Evolutionary conservation across 2,329 filamentous ascomycete species (phyloP).

Genomic region (Kalmusia sp.): DNA sequence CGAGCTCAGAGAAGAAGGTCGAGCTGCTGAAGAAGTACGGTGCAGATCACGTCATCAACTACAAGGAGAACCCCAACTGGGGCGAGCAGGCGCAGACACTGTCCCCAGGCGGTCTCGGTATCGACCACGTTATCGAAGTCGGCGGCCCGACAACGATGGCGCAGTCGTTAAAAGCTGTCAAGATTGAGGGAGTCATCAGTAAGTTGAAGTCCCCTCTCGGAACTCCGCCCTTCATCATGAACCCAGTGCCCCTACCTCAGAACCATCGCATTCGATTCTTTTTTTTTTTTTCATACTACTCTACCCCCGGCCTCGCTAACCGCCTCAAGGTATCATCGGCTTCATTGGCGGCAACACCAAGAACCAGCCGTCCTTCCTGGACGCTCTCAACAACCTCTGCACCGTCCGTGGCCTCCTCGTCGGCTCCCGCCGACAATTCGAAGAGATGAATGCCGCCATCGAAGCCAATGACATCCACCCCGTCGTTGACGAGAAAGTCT

Average conservation of each 20-base stretch:
- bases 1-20: slow-evolving; percentile 59
- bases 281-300: background rate
- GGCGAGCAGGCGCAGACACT: slow-evolving; percentile 60
- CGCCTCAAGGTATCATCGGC: slow-evolving; percentile 55
- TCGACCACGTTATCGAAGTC: slow-evolving; percentile 71
- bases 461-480: slow-evolving; percentile 67
- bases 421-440: slow-evolving; percentile 62
- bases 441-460: slow-evolving; percentile 66
- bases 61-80: slow-evolving; percentile 61
- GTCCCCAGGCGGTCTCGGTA: slow-evolving; percentile 60
- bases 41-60: slow-evolving; percentile 65
- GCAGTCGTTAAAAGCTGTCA: slow-evolving; percentile 59
- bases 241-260: too few species aligned
- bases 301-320: background rate
- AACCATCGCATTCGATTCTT: too few species aligned
- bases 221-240: background rate
- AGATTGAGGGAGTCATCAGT: slow-evolving; percentile 58
- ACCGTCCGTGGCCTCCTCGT: slow-evolving; percentile 66
- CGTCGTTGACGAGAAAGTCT: slow-evolving; percentile 65
- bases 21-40: slow-evolving; percentile 59
- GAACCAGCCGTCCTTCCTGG: slow-evolving; percentile 60
- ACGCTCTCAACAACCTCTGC: slow-evolving; percentile 56
- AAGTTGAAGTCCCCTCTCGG: background rate
- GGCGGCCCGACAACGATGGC: slow-evolving; percentile 68
- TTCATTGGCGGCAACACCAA: slow-evolving; percentile 61